Base-by-base conservation (phyloP, 148 eudicot species). In the Nepenthes gracilis region DNA sequence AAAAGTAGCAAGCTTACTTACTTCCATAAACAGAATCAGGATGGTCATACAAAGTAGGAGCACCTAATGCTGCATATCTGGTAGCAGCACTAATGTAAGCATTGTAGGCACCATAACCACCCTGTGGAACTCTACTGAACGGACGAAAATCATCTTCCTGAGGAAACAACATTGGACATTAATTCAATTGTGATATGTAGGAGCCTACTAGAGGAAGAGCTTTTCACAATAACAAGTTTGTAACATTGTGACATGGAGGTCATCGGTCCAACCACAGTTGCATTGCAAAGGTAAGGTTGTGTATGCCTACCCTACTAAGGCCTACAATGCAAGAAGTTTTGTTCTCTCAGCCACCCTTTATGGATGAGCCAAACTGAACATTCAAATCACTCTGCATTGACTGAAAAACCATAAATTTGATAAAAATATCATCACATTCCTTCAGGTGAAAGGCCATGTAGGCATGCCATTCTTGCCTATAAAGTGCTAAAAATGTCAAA, bases 101-200 rank as follows among this genome's bases (percentile, higher is more conserved):
- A 81, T 80, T 78, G 65, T 94, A 94, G 50, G 99, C 99, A 71
- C 99, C 99, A 83, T 94, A 94, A 67, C 97, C 97, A 58, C 82
- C 78, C 62, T 55, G 74, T 1, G 73, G 12, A 43, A 43, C 64
- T 2, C 67, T 80, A 62, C 66, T 77, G 36, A 65, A 58, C 40
- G 97, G 88, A 47, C 82, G 77, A 66, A 72, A 79, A 51, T 88
- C 89, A 38, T 82, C 96, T 70, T 88, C 96, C 96, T 86, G 75
- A 8, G 48, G 35, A 61, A 65, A 36, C 14, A 56, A 33, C 4
- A 59, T 43, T 36, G 15, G 8, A 47, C 55, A 52, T 52, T 1
- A 2, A 13, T 4, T n/a, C 12, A 32, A 12, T 1, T 52, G 2
- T 32, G 32, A 52, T 11, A 32, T 32, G 48, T 45, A 11, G 48